Evolutionary conservation across 2,329 filamentous ascomycete species (phyloP), one percentile per base, ranked within the genome.

Genomic region (Magnaporthiopsis incrustans): DNA sequence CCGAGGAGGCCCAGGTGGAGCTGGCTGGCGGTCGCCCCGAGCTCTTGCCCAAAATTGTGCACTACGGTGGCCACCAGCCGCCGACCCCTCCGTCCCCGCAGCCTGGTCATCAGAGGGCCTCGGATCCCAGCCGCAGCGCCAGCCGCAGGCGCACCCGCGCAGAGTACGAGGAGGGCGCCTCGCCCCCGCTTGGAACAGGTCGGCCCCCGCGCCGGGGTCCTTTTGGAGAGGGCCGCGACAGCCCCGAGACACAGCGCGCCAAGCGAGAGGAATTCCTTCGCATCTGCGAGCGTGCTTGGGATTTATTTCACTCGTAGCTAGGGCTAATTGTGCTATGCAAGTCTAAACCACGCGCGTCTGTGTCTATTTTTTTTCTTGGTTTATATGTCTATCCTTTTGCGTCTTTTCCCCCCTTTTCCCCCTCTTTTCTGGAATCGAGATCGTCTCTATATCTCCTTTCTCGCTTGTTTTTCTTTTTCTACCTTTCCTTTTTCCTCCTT

Each of bases 251-350:
- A 7, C 89, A 91, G 74, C 83, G 86, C 70, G 88, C 85, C 72
- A 98, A 98, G 85, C 92, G 92, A 73, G 92, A 97, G 58, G 92
- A 97, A 74, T 99, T 99, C 73, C 80, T 99, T 68, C 81, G 85
- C 64, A 79, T 98, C 61, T 97, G 94, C 74, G 87, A 91, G 69
- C 83, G 91, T 71, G 95, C 95, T 11, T 99, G 95, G 95, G 95
- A 99, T 78, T 77, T 99, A 33, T 97, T 98, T 77, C 95, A 98
- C 79, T 97, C 92, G 67, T 97, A 78, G 85, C 22, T 32, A 8
- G 18, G 22, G 44, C 15, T 22, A 8, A 7, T n/a, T n/a, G 22
- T n/a, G 18, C 6, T 50, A 7, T n/a, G 5, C 5, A 22, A n/a
- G 18, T n/a, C 2, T n/a, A 22, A n/a, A 18, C 44, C 44, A 15